Base-by-base conservation (phyloP, 495 filamentous ascomycete genomes). In the Penicillium chermesinum region DNA sequence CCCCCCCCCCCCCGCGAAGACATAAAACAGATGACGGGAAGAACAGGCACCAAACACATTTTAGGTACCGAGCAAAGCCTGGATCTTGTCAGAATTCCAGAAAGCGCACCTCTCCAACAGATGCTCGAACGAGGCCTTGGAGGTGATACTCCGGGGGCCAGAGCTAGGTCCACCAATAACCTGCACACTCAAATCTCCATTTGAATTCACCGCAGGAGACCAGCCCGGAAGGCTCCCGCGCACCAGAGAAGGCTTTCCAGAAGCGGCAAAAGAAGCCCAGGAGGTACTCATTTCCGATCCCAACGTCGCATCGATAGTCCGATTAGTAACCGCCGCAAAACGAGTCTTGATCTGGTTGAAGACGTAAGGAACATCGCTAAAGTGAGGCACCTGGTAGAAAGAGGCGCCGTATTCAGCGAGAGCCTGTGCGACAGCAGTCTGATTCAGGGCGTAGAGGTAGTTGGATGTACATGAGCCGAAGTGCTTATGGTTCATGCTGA, bases 301-400 rank as follows among this genome's bases (percentile, higher is more conserved):
- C 2, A 54, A 30, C 20, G 37, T 34, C 1, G 46, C 17, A 15
- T 54, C 52, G 3, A 32, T 21, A n/a, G 41, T 34, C 8, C 46
- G 16, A 4, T 30, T 30, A 30, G 46, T 35, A 18, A 49, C 7
- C 30, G 37, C 35, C 1, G 52, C 41, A 17, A 45, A 54, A 7
- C 37, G 36, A 7, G 52, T 54, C 37, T 44, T 54, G 9, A 41
- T 41, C 41, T 41, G 36, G 13, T 54, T 49, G 36, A 54, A 54
- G 12, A 48, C 52, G 22, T 46, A 54, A 8, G 52, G 52, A 22
- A 54, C 49, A 21, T 54, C 52, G 32, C 52, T 54, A 32, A 54
- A 49, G 19, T 54, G 52, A 6, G 45, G 41, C 7, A 49, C 46
- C 15, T 42, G 40, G 30, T 44, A 36, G 18, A 44, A 54, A 7